These are phyloP conservation scores for Umbelopsis vinacea DNA, from an alignment of 192 early-diverging fungal genomes.

Conservation along the genomic window DNA sequence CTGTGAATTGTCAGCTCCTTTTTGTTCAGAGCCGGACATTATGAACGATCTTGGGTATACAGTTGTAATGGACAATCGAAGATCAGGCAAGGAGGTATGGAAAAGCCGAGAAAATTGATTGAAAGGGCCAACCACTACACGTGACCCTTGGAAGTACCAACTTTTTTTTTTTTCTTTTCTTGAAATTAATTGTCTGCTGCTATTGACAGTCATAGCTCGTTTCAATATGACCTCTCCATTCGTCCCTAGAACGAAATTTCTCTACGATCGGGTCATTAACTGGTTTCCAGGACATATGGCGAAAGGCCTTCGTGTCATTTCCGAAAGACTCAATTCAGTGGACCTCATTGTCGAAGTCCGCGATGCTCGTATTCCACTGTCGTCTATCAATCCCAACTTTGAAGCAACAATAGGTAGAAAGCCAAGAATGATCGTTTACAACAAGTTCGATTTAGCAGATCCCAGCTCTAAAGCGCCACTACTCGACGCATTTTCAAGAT, in stretches of 20 bases:
- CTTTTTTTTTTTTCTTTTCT: neutral
- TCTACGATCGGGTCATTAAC: slow-evolving; percentile 72
- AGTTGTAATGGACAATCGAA: neutral
- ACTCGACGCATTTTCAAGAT: slow-evolving; percentile 30
- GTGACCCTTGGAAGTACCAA: neutral
- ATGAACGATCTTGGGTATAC: neutral
- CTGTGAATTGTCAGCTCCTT: neutral
- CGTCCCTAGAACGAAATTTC: slow-evolving; percentile 29
- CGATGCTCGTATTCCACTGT: slow-evolving; percentile 93
- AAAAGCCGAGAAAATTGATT: neutral
- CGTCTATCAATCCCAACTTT: slow-evolving; percentile 86
- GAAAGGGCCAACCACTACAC: neutral
- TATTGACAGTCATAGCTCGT: neutral
- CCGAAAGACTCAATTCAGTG: slow-evolving; percentile 68
- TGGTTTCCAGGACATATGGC: slow-evolving; percentile 93
- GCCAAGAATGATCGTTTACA: slow-evolving; percentile 85
- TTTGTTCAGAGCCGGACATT: neutral
- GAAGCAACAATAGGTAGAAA: slow-evolving; percentile 67
- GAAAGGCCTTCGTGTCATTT: slow-evolving; percentile 75
- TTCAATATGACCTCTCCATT: slow-evolving; percentile 23
- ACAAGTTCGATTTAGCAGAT: slow-evolving; percentile 90
- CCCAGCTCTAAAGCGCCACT: slow-evolving; percentile 47
- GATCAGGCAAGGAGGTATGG: neutral
- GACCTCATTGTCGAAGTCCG: slow-evolving; percentile 94
- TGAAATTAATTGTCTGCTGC: neutral